These are phyloP conservation scores for Tetracladium setigerum DNA, from an alignment of 495 filamentous ascomycete genomes.

Conservation along the genomic window DNA sequence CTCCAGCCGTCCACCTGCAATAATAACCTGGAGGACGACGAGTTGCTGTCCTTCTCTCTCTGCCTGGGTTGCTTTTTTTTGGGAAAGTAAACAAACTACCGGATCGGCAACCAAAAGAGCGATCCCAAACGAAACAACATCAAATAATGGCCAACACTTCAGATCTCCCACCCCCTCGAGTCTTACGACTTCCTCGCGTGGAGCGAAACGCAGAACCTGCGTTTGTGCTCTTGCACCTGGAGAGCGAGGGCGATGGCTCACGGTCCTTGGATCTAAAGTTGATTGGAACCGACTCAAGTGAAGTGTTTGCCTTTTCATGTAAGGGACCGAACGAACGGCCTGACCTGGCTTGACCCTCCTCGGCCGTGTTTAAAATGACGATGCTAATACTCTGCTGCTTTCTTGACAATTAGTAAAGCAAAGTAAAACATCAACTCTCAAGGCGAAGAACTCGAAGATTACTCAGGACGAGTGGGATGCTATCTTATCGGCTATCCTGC, in stretches of 20 bases:
- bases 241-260: constrained; percentile 29
- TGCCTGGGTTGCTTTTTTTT: not conserved
- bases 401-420: constrained; percentile 34
- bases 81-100: constrained; percentile 1
- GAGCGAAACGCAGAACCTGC: constrained; percentile 30
- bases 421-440: constrained; percentile 33
- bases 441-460: constrained; percentile 45
- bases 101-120: too few relatives aligned
- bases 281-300: constrained; percentile 59
- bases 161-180: constrained; percentile 9
- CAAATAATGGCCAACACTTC: not conserved
- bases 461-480: constrained; percentile 49
- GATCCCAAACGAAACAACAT: not conserved
- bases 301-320: constrained; percentile 52
- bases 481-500: constrained; percentile 34
- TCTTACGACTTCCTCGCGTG: constrained; percentile 48
- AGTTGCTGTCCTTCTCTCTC: too few relatives aligned
- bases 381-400: constrained; percentile 2
- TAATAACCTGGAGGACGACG: too few relatives aligned
- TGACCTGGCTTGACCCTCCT: constrained; percentile 2
- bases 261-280: constrained; percentile 50
- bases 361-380: too few relatives aligned
- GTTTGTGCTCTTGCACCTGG: constrained; percentile 53
- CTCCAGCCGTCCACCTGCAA: too few relatives aligned
- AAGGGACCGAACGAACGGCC: constrained; percentile 21